Base-by-base conservation (phyloP, 2,329 filamentous ascomycete genomes). In the Trichoderma sp. region DNA sequence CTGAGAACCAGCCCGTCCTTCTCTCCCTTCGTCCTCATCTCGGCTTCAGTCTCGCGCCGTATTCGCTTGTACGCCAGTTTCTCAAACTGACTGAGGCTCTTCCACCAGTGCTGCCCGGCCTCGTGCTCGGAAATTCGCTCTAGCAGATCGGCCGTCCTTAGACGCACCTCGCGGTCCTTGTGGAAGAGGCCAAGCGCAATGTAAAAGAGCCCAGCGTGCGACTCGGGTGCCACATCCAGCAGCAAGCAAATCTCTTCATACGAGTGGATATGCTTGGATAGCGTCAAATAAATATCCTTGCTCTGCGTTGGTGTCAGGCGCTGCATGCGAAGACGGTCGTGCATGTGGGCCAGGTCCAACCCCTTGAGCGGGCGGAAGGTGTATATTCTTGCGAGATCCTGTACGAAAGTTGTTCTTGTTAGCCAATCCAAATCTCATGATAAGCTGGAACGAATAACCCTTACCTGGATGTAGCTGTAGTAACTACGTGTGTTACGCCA, bases 401-500 rank as follows among this genome's bases (percentile, higher is more conserved):
- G 74, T 14, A 56, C 69, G n/a, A 14, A 43, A n/a, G 43, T 7
- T 18, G 30, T 18, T 12, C 39, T 30, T 5, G 43, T 71, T 28
- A 71, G 68, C 21, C 24, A n/a, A 28, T n/a, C 24, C 9, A 11
- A n/a, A 18, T 4, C 11, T 6, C 28, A 7, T 4, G 3, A 56
- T 56, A 6, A 24, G 21, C 9, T 6, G 8, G 26, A 34, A 11
- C 4, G 30, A 34, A 7, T 5, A 11, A 6, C 58, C 63, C 84
- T 76, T 81, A 91, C 93, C 84, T 97, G 93, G 74, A 98, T 95
- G 79, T 94, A 98, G 75, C 93, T 94, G 83, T 97, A 97, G 80
- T 99, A 99, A 78, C 93, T 97, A 73, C 96, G 88, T 1, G 96
- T 98, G 74, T 94, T 97, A 76, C 96, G 90, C 96, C 96, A 99